A percentile compares a stretch with the other conserved stretches of the same genome.
Evolutionary conservation across 1,139 yeast genomes (phyloP).

Genomic region (Maudiozyma humilis): DNA sequence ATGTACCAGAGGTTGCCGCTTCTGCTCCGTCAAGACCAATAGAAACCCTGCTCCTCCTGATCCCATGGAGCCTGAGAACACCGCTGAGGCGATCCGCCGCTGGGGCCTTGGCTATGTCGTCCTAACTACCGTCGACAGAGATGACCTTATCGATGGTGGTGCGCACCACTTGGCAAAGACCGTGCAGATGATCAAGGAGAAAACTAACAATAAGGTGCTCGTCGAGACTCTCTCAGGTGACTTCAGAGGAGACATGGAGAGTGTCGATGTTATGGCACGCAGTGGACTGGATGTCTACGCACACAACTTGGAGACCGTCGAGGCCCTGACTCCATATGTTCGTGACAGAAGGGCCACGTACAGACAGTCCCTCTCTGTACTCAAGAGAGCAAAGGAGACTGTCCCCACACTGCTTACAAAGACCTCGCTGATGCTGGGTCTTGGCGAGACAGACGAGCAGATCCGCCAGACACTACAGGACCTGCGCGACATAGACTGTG

Average conservation of each 20-base stretch:
- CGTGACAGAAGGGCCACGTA: constrained; percentile 96
- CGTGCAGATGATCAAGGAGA: constrained; percentile 70
- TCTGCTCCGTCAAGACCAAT: constrained; percentile 92
- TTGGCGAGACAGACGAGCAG: constrained; percentile 94
- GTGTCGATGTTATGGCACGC: constrained; percentile 70
- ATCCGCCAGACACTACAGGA: constrained; percentile 65
- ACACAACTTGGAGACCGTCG: constrained; percentile 94
- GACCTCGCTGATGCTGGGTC: constrained; percentile 92
- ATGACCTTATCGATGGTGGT: constrained; percentile 90
- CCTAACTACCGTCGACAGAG: constrained; percentile 94
- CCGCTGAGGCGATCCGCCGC: constrained; percentile 93
- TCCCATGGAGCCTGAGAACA: constrained; percentile 94
- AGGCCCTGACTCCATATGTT: constrained; percentile 86
- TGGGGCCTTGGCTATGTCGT: constrained; percentile 99
- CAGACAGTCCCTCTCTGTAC: constrained; percentile 73
- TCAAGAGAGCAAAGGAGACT: constrained; percentile 69
- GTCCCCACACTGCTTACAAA: constrained; percentile 77
- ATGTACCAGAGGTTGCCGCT: constrained; percentile 96
- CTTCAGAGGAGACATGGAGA: constrained; percentile 78
- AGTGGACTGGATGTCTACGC: constrained; percentile 96
- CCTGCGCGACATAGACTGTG: constrained; percentile 69
- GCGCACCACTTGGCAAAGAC: constrained; percentile 86
- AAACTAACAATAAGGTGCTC: constrained; percentile 73
- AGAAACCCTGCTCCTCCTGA: constrained; percentile 83
- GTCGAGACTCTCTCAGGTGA: constrained; percentile 96